Evolutionary conservation across 2,329 filamentous ascomycete genomes (phyloP).

Genomic region (Didymella exigua): DNA sequence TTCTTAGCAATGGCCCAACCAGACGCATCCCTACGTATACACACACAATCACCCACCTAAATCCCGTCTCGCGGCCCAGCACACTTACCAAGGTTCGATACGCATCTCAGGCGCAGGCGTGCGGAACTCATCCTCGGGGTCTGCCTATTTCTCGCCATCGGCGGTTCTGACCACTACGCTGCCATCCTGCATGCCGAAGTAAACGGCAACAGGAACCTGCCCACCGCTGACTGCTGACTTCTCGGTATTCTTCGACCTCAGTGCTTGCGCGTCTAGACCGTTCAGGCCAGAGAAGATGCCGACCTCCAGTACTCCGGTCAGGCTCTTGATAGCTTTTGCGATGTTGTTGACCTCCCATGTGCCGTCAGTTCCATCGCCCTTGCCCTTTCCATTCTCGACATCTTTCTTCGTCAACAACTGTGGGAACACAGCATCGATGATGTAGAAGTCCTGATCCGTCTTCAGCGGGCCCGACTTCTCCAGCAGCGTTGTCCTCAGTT

Average conservation of each 20-base stretch:
- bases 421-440: constrained; percentile 90
- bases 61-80: background rate
- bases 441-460: constrained; percentile 85
- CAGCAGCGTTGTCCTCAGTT: constrained; percentile 72
- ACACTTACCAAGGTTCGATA: background rate
- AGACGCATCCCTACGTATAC: background rate
- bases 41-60: background rate
- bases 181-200: constrained; percentile 83
- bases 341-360: constrained; percentile 81
- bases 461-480: constrained; percentile 82
- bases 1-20: background rate
- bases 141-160: constrained; percentile 31
- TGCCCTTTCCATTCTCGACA: constrained; percentile 50
- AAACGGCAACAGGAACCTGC: constrained; percentile 90
- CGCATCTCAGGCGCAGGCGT: background rate
- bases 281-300: constrained; percentile 87
- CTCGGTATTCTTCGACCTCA: constrained; percentile 38
- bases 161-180: constrained; percentile 48
- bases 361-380: constrained; percentile 64
- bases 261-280: constrained; percentile 68
- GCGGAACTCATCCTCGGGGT: background rate
- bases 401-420: constrained; percentile 70
- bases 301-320: constrained; percentile 88
- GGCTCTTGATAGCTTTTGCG: constrained; percentile 74
- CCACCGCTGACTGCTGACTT: constrained; percentile 59